Base-by-base conservation (phyloP, 352 stramenopile species). In the Phytopythium montanum region DNA sequence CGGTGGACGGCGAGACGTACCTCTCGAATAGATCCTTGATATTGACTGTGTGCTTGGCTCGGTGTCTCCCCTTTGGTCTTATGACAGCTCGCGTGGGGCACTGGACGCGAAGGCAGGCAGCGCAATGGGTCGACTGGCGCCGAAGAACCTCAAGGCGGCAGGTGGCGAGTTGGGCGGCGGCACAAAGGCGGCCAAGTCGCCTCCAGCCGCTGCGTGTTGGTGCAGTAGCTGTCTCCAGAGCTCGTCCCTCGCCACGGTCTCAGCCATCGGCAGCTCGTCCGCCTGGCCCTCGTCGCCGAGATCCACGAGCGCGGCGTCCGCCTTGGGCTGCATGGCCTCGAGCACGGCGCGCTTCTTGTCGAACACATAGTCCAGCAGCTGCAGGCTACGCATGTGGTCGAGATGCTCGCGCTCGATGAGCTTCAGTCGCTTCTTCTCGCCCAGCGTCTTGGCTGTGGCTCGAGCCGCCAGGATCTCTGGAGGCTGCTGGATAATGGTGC, bases 291-390 rank as follows among this genome's bases (percentile, higher is more conserved):
- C 45, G 10, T 76, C 66, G 7, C 70, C 63, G 14, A 92, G 48
- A 12, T 88, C 59, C 5, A 91, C 56, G 1, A 92, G 68, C 10
- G 76, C 56, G 2, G 80, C 84, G 28, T 88, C 69, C 13, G 79
- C 70, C 49, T 79, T 73, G 44, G 77, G 79, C 44, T 79, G 73
- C 38, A 64, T 49, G 9, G 76, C 67, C 42, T 86, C 71, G 44
- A 75, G 56, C 36, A 86, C 50, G 25, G 84, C 81, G 3, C 66
- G 68, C 38, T 78, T 73, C 38, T 79, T 81, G 56, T 92, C 80
- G 56, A 86, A 88, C 25, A 68, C 79, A 50, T 88, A 94, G 58
- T 92, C 80, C 6, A 88, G 59, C 14, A 92, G 59, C 61, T 94
- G 81, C 45, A 91, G 61, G 54, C 74, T 90, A 25, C 77, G 78